Evolutionary conservation across 2,329 filamentous ascomycete genomes (phyloP), one percentile per base, ranked within the genome.

Genomic region (Colletotrichum lini): DNA sequence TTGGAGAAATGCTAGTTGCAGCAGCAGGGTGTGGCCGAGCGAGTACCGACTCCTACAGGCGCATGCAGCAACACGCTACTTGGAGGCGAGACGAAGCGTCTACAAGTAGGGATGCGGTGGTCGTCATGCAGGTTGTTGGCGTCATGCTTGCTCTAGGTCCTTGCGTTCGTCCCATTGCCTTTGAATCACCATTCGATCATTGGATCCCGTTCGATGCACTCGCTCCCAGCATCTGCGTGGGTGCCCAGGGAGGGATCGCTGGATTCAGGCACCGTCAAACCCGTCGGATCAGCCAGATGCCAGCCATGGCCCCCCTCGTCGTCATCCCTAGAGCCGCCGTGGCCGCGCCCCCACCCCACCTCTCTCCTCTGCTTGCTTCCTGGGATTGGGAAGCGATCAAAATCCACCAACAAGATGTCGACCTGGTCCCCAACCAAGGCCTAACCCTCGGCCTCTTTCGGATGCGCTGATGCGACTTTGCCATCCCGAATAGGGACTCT

Each of bases 401-500:
- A 52, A 58, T 62, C 60, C 69, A 68, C 69, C 69, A 72, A 68
- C 65, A 59, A 47, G 54, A 72, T 50, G 45, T 40, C 58, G 26
- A 21, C 52, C 40, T 67, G 53, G n/a, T 65, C 45, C 54, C 38
- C 66, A 40, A 35, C 12, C 67, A 35, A 56, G 42, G 26, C 12
- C 12, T n/a, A 18, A 23, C 56, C 50, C 63, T 67, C 50, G 54
- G 21, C 38, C 61, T 47, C 35, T 50, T 70, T 57, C 23, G 58
- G 56, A 61, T 65, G 60, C 42, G 66, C 61, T 70, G 72, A 75
- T 79, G 77, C 70, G 72, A 80, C 78, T 73, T 75, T 79, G 73
- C 68, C 77, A 78, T 80, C 77, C 76, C 75, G 76, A 75, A 77
- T 74, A 62, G 68, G 75, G 73, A 74, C 75, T 60, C 72, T 72